Evolutionary conservation across 2,329 filamentous ascomycete species (phyloP).

Genomic region (Aspergillus caelatus): DNA sequence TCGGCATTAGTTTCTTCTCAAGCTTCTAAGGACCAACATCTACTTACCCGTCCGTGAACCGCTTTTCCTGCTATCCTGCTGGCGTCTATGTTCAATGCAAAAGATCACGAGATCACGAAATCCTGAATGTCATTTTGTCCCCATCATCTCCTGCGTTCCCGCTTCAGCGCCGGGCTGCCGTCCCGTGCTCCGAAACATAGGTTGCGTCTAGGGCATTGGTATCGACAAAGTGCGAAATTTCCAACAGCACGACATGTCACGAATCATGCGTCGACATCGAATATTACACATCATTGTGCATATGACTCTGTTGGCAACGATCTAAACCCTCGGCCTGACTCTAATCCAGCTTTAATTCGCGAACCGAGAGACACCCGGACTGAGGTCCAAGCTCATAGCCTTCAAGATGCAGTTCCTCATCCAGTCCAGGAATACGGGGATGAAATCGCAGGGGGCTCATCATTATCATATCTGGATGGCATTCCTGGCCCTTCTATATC

Average conservation of each 20-base stretch:
- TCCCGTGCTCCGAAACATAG: slow-evolving; percentile 23
- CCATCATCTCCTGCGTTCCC: slow-evolving; percentile 31
- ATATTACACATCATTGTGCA: neutral
- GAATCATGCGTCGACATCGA: slow-evolving; percentile 18
- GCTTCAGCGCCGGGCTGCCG: slow-evolving; percentile 31
- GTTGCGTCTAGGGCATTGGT: slow-evolving; percentile 23
- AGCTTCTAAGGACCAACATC: slow-evolving; percentile 9
- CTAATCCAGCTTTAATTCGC: neutral
- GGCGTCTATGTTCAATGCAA: slow-evolving; percentile 23
- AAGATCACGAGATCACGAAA: slow-evolving; percentile 18
- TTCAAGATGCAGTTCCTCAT: neutral
- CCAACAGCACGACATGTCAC: slow-evolving; percentile 11
- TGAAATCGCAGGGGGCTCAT: neutral
- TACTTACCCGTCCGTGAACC: neutral
- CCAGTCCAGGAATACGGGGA: neutral
- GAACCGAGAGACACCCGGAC: neutral
- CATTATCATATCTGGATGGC: neutral
- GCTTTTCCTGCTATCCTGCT: slow-evolving; percentile 5
- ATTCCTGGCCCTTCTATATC: neutral
- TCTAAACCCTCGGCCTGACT: neutral
- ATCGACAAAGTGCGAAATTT: slow-evolving; percentile 21
- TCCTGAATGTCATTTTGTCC: slow-evolving; percentile 43
- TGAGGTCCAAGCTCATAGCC: neutral
- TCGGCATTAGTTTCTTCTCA: neutral
- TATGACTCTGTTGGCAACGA: neutral